Evolutionary conservation across 495 filamentous ascomycete genomes (phyloP), one percentile per base, ranked within the genome.

Genomic region (Sordaria brevicollis): DNA sequence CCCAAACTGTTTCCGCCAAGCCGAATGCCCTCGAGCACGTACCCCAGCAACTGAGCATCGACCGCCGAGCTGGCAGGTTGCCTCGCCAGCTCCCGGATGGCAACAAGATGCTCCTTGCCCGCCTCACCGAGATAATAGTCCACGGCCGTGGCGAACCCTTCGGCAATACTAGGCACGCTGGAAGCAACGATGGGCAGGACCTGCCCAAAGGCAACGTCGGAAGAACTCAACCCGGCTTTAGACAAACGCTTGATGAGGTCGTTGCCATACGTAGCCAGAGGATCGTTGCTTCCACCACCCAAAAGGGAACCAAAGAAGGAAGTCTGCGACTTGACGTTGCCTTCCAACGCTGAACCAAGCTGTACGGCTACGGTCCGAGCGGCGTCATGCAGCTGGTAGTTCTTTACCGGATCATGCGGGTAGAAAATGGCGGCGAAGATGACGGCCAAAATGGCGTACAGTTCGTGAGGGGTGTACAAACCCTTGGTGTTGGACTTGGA

Each of bases 401-500:
- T 81, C 70, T 84, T 85, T 65, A 79, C 80, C 0, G 85, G 79
- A 57, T 89, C 86, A 1, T 79, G 68, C 25, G 84, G 80, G 38
- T 76, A 80, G 75, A 85, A 88, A 62, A 88, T 79, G 34, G 74
- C 76, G 17, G 77, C 80, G 75, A 88, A 93, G 68, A 93, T 84
- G 34, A 89, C 83, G 1, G 90, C 84, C 7, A 96, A 80, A n/a
- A 89, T 86, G 78, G 86, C 88, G 79, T 93, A 93, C 70, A 95
- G 80, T 79, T 95, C 91, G 39, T 94, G 87, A 73, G 92, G 90
- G 8, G 88, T 91, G 80, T 93, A 94, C 37, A 92, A 80, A 5
- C 90, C 91, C 70, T 85, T 86, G 11, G 88, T 83, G 74, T 89
- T 87, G 34, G 89, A 85, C 70, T 88, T 85, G 38, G 87, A 89